Conservation (phyloP, 768 basidiomycete genomes). For the Tephrocybe sp. region DNA sequence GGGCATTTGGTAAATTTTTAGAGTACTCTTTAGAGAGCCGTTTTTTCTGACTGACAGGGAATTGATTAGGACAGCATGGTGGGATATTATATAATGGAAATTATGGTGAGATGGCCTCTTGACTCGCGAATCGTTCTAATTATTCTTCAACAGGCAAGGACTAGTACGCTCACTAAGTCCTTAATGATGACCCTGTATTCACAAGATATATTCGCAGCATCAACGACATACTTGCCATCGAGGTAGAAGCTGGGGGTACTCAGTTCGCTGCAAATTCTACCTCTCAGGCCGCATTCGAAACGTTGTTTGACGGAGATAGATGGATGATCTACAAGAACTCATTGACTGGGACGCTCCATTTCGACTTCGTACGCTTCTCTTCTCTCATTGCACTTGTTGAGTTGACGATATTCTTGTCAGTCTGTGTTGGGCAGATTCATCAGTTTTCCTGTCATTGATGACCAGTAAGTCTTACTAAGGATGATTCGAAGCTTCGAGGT, state of each 20-base stretch:
- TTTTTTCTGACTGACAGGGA: not conserved
- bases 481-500: too few relatives aligned
- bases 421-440: conserved; percentile 17
- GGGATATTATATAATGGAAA: conserved; percentile 75
- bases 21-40: not conserved
- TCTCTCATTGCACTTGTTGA: conserved; percentile 19
- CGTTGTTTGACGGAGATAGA: conserved; percentile 54
- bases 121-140: not conserved
- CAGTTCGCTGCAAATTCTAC: conserved; percentile 46
- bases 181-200: not conserved
- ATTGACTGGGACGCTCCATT: conserved; percentile 57
- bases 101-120: conserved; percentile 42
- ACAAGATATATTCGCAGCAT: conserved; percentile 31
- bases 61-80: conserved; percentile 47
- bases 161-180: conserved; percentile 29
- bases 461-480: conserved; percentile 20
- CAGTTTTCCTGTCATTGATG: conserved; percentile 27
- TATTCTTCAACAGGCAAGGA: conserved; percentile 26
- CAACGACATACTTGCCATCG: conserved; percentile 62
- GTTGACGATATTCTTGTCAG: not conserved
- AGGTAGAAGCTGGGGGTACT: conserved; percentile 60
- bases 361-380: conserved; percentile 56
- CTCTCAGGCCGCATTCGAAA: conserved; percentile 49
- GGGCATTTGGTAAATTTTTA: conserved; percentile 40
- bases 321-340: conserved; percentile 74